Conservation (phyloP, 371 early-diverging fungal species). For the Mortierella sp. region DNA sequence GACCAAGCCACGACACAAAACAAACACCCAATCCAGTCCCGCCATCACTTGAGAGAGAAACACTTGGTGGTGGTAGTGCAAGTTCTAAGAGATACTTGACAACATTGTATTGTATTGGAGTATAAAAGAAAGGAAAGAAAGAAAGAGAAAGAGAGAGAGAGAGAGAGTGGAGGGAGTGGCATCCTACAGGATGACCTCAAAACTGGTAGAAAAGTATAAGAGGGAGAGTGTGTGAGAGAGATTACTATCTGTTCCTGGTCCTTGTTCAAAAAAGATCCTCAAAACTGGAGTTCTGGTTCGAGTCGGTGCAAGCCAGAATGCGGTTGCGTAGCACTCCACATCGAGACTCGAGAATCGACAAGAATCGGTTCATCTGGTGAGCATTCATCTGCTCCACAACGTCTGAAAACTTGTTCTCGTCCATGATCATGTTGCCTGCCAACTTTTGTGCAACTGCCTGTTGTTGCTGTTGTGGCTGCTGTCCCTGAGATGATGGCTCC, state of each 20-base stretch:
- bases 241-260: neutral
- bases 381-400: conserved; percentile 62
- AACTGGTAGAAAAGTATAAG: neutral
- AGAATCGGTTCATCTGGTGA: conserved; percentile 64
- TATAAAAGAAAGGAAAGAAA: too few species aligned
- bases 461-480: conserved; percentile 12
- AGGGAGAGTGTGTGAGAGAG: conserved; percentile 6
- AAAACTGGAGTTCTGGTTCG: conserved; percentile 33
- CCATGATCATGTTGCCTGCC: conserved; percentile 45
- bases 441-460: conserved; percentile 17
- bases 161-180: too few species aligned
- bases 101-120: too few species aligned
- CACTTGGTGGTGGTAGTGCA: too few species aligned
- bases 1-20: too few species aligned
- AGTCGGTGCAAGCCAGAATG: conserved; percentile 38
- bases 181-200: neutral
- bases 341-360: conserved; percentile 59
- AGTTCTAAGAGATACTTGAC: too few species aligned
- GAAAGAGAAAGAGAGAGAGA: too few species aligned
- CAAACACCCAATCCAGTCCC: too few species aligned
- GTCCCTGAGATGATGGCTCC: neutral
- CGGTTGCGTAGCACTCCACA: conserved; percentile 43
- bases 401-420: conserved; percentile 58
- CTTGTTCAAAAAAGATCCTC: conserved; percentile 29
- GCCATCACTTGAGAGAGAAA: too few species aligned